These are phyloP conservation scores for Choiromyces venosus DNA, from an alignment of 495 filamentous ascomycete species.

Conservation along the genomic window DNA sequence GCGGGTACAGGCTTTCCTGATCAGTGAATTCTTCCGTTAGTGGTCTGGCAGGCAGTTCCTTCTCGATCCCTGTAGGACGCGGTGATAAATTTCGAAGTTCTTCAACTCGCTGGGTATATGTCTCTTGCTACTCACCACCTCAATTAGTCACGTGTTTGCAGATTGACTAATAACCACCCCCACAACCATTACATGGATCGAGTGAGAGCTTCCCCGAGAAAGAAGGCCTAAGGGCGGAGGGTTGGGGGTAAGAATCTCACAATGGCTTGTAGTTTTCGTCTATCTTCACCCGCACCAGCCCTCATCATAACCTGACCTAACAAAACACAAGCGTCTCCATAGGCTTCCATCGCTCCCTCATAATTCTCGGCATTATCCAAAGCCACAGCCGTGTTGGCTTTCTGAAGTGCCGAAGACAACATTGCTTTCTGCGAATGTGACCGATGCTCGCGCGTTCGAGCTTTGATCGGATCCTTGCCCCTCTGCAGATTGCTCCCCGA, in stretches of 20 bases:
- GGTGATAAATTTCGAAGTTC: conserved; percentile 71
- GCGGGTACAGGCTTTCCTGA: conserved; percentile 50
- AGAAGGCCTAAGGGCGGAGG: background rate
- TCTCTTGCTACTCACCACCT: conserved; percentile 59
- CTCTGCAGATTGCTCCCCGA: conserved; percentile 3
- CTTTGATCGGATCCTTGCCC: conserved; percentile 12
- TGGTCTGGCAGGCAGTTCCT: conserved; percentile 71
- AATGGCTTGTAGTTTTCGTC: conserved; percentile 77
- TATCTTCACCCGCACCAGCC: conserved; percentile 76
- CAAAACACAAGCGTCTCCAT: conserved; percentile 78
- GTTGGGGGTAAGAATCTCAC: conserved; percentile 51
- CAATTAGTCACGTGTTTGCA: conserved; percentile 24
- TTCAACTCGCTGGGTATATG: conserved; percentile 79
- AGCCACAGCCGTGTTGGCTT: conserved; percentile 90
- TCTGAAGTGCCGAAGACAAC: conserved; percentile 85
- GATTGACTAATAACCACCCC: background rate
- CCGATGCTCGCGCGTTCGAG: conserved; percentile 33
- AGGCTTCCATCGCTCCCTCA: conserved; percentile 86
- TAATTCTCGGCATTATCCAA: conserved; percentile 93
- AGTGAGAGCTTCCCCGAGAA: background rate
- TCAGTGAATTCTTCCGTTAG: conserved; percentile 60
- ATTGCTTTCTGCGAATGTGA: conserved; percentile 72
- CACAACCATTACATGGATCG: background rate
- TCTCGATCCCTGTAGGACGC: conserved; percentile 52
- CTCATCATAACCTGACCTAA: conserved; percentile 79